These are phyloP conservation scores for Fraxinus sp. DNA, from an alignment of 305 asterid species.

Conservation along the genomic window DNA sequence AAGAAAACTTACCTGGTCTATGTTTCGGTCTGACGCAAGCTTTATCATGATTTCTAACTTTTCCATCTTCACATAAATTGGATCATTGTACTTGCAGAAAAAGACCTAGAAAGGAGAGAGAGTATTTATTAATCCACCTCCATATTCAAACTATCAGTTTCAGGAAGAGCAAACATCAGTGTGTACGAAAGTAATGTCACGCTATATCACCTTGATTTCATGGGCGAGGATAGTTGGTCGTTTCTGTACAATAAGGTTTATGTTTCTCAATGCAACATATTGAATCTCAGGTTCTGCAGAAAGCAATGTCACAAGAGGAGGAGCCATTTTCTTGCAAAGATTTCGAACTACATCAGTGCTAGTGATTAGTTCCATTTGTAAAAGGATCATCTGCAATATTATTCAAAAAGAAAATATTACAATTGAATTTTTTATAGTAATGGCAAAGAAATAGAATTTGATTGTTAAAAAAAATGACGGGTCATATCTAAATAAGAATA, in stretches of 20 bases:
- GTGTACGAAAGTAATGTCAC: constrained; percentile 25
- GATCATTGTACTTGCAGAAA: constrained; percentile 99
- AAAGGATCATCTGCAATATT: constrained; percentile 88
- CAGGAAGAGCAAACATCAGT: constrained; percentile 10
- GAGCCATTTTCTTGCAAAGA: constrained; percentile 99
- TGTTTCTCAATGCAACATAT: constrained; percentile 94
- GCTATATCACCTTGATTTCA: constrained; percentile 81
- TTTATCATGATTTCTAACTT: constrained; percentile 98
- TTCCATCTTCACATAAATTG: constrained; percentile 99
- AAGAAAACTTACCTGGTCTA: constrained; percentile 75
- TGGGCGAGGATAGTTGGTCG: constrained; percentile 98
- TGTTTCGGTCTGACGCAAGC: constrained; percentile 96
- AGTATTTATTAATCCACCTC: constrained; percentile 23
- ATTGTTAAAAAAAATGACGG: constrained; percentile 2
- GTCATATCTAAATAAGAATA: constrained; percentile 15
- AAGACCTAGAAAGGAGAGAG: constrained; percentile 58
- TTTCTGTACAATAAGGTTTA: constrained; percentile 94
- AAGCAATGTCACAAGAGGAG: constrained; percentile 97
- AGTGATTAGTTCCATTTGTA: constrained; percentile 97
- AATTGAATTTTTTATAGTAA: not conserved
- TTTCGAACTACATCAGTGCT: constrained; percentile 98
- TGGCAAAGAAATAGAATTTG: not conserved
- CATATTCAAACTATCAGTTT: constrained; percentile 13
- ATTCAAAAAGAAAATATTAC: constrained; percentile 23
- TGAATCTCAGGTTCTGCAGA: constrained; percentile 99